Evolutionary conservation across 352 stramenopile species (phyloP), one percentile per base, ranked within the genome.

Genomic region (Phytophthora pseudosyringae): DNA sequence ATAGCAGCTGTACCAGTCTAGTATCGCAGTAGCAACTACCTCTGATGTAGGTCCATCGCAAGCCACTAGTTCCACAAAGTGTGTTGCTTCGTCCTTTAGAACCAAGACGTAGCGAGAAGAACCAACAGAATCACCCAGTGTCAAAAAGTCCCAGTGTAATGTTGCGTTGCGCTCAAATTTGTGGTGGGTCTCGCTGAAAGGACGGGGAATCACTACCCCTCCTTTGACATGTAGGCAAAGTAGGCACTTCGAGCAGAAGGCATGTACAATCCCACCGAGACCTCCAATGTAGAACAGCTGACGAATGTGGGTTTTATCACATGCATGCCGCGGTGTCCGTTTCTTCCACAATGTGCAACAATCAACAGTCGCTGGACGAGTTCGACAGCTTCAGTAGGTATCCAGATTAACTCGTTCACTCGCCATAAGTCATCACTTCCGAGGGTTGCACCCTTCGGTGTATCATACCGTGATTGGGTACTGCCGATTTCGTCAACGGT

Each of bases 141-240:
- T 62, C 5, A 56, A 41, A 21, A 57, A 46, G n/a, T 68, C 44
- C 50, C 51, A 58, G 5, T 62, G 44, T 8, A 68, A 28, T 1
- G 59, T 52, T 4, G 8, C 35, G 8, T 62, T 62, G 6, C 50
- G 59, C 4, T 62, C 43, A 11, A 52, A 68, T 3, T 35, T 68
- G 1, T 51, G 18, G 7, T 68, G 51, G 0, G 44, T 68, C 13
- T 68, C 59, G 15, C 59, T 59, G 10, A 65, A 59, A 6, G 58
- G 36, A 25, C 59, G 43, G 5, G 51, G 50, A 32, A 58, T 47
- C 1, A 67, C 25, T 1, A 53, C 8, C 4, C 50, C 49, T 13
- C 49, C 48, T 10, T 67, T 67, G 0, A 67, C 59, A 29, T 67
- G 59, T 13, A 67, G 12, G n/a, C 41, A 67, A 7, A 67, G 59